These are phyloP conservation scores for Phialemonium atrogriseum DNA, from an alignment of 2,329 filamentous ascomycete genomes.

Conservation along the genomic window DNA sequence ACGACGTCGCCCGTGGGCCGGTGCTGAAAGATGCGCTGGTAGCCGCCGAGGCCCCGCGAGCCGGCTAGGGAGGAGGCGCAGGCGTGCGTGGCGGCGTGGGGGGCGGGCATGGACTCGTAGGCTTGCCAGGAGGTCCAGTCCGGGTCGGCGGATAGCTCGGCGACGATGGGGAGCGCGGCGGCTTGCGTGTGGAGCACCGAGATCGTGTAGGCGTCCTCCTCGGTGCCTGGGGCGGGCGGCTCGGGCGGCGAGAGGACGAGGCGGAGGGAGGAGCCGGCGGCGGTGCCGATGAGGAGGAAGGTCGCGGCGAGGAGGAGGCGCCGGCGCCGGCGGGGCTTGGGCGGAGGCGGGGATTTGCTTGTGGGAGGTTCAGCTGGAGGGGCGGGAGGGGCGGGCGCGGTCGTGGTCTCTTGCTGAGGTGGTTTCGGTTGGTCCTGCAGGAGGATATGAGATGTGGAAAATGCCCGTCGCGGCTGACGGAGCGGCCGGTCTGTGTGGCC, in stretches of 20 bases:
- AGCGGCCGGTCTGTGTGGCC: too few relatives aligned
- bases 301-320: slow-evolving; percentile 19
- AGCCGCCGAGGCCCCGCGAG: slow-evolving; percentile 32
- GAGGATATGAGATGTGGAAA: too few relatives aligned
- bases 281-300: slow-evolving; percentile 32
- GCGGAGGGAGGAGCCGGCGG: slow-evolving; percentile 27
- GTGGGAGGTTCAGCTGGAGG: too few relatives aligned
- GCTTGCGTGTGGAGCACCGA: slow-evolving; percentile 32
- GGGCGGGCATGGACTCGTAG: slow-evolving; percentile 19
- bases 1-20: slow-evolving; percentile 46
- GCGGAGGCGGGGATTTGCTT: slow-evolving; percentile 7
- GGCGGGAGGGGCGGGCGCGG: too few relatives aligned
- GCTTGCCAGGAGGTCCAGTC: slow-evolving; percentile 27
- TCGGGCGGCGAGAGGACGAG: slow-evolving; percentile 34
- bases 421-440: too few relatives aligned
- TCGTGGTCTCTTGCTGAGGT: too few relatives aligned
- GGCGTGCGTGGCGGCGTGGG: slow-evolving; percentile 19
- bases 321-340: slow-evolving; percentile 15
- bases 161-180: slow-evolving; percentile 37
- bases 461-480: too few relatives aligned
- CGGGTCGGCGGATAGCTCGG: slow-evolving; percentile 34
- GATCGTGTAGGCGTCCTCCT: slow-evolving; percentile 32
- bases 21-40: slow-evolving; percentile 59
- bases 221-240: slow-evolving; percentile 27
- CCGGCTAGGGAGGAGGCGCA: slow-evolving; percentile 34